Evolutionary conservation across 129 eudicot species (phyloP).

Genomic region (Chrysanthemum makinoi): DNA sequence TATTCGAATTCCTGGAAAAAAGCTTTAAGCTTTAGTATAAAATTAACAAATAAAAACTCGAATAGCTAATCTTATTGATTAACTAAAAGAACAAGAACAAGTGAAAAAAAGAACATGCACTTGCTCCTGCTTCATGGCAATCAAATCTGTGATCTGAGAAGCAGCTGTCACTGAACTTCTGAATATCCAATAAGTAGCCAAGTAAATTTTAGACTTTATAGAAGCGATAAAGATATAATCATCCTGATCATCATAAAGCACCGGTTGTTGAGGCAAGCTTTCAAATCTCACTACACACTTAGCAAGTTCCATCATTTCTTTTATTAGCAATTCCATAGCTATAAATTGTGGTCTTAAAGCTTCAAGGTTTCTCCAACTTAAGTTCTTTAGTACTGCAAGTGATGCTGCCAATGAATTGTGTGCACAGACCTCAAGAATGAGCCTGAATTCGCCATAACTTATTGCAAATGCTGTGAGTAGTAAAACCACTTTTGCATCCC

Average conservation of each 20-base stretch:
- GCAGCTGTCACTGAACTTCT: conserved; percentile 65
- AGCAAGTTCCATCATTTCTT: conserved; percentile 60
- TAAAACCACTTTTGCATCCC: conserved; percentile 80
- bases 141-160: conserved; percentile 53
- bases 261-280: conserved; percentile 46
- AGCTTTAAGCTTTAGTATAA: conserved; percentile 4
- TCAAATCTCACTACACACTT: conserved; percentile 69
- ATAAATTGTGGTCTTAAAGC: conserved; percentile 53
- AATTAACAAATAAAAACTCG: neutral
- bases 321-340: conserved; percentile 49
- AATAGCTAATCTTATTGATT: neutral
- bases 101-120: conserved; percentile 61
- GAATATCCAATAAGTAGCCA: conserved; percentile 76
- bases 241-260: conserved; percentile 43
- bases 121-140: conserved; percentile 67
- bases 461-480: conserved; percentile 64
- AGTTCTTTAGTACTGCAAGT: conserved; percentile 63
- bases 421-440: conserved; percentile 55
- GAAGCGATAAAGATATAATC: conserved; percentile 42
- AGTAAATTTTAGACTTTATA: conserved; percentile 52
- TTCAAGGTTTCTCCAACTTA: conserved; percentile 41
- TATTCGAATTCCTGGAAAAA: conserved; percentile 46
- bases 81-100: conserved; percentile 7
- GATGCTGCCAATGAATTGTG: conserved; percentile 62
- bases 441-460: conserved; percentile 62